Base-by-base conservation (phyloP, 441 rosid genomes). In the Omphalea diandra region DNA sequence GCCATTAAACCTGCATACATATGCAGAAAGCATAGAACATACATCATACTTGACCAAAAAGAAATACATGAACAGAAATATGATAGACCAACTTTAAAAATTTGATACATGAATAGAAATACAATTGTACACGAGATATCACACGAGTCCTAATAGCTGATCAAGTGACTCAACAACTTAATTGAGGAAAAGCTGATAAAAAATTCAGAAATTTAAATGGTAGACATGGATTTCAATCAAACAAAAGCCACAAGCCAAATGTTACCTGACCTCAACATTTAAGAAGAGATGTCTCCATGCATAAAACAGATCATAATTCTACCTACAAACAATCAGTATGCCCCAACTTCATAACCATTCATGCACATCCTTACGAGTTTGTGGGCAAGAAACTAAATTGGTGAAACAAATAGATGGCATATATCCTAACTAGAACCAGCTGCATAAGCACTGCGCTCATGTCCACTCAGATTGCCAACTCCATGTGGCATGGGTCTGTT, bases 1-100 rank as follows among this genome's bases (percentile, higher is more conserved):
- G 88, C 92, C 93, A 89, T 90, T 71, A 94, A 84, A 76, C 98
- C 98, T 90, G 88, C 79, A 71, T 3, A 35, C 12, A 27, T 3
- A 32, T 29, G 44, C 62, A 49, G 4, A 4, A 56, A 3, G 33
- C 38, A 31, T 14, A 29, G 1, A 12, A n/a, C n/a, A n/a, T n/a
- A n/a, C n/a, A 20, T 5, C 33, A 70, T 29, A n/a, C 66, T n/a
- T 32, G 57, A 46, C 22, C n/a, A 27, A 27, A n/a, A 18, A 3
- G 14, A n/a, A 31, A 22, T 41, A 43, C 31, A 63, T 0, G 24
- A n/a, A 32, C n/a, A 50, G n/a, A n/a, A 33, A 50, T 3, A 35
- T 12, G 36, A 4, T 5, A n/a, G n/a, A n/a, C n/a, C n/a, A n/a
- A n/a, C n/a, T n/a, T n/a, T n/a, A 27, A 27, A 27, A n/a, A 18